A percentile compares a stretch with the other conserved stretches of the same genome.
phyloP scores from a whole-genome alignment of 352 stramenopile species.

The Phytophthora nicotianae region DNA sequence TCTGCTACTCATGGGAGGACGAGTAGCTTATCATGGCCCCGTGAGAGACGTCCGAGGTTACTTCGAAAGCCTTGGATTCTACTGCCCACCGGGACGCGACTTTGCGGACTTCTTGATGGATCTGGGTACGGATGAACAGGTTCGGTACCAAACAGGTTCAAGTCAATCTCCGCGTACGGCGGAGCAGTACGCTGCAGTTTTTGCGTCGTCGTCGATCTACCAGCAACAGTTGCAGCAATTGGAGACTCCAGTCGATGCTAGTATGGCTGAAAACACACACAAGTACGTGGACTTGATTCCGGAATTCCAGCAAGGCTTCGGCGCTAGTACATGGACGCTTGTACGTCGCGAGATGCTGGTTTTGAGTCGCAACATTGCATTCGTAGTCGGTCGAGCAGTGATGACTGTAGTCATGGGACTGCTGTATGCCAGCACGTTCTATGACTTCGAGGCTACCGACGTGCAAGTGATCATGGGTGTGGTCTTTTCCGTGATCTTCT shows the following conservation, averaged over 20 bases:
- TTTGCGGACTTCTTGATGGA: constrained; percentile 57
- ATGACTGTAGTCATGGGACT: constrained; percentile 53
- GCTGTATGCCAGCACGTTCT: constrained; percentile 48
- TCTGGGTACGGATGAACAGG: constrained; percentile 43
- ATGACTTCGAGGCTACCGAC: constrained; percentile 29
- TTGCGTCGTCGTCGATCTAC: constrained; percentile 31
- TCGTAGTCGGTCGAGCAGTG: constrained; percentile 45
- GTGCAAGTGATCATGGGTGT: constrained; percentile 67
- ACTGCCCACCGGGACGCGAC: constrained; percentile 42
- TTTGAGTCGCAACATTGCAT: constrained; percentile 33
- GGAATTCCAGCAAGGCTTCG: constrained; percentile 42
- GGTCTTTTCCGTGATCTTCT: constrained; percentile 84
- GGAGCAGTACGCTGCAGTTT: constrained; percentile 39
- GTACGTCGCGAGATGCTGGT: constrained; percentile 53
- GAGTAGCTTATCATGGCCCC: constrained; percentile 78
- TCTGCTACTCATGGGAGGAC: constrained; percentile 63
- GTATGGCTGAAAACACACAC: constrained; percentile 44
- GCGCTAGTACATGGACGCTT: constrained; percentile 35
- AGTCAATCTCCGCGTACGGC: constrained; percentile 24
- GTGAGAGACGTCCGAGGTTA: constrained; percentile 33
- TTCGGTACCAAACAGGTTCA: constrained; percentile 36
- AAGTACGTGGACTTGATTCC: constrained; percentile 74
- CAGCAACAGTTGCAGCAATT: constrained; percentile 23
- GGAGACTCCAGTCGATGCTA: constrained; percentile 20
- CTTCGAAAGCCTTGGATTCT: constrained; percentile 51